phyloP scores from a whole-genome alignment of 495 filamentous ascomycete genomes.

The Platismatia glauca region DNA sequence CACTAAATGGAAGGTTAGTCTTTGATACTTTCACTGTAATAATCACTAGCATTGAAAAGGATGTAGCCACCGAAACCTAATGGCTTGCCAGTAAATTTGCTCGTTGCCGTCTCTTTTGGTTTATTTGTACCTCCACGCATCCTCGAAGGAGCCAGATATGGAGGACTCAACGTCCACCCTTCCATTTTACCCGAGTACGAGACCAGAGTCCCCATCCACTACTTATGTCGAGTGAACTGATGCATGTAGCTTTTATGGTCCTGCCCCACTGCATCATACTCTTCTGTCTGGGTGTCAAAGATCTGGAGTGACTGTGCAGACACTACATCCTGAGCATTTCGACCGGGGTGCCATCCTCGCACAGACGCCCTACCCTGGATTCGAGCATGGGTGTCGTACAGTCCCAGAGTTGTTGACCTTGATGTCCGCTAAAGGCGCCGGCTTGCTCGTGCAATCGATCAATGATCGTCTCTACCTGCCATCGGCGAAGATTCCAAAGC shows the following conservation, averaged over 20 bases:
- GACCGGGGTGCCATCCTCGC: conserved; percentile 68
- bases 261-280: conserved; percentile 73
- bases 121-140: conserved; percentile 75
- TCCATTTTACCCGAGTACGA: conserved; percentile 80
- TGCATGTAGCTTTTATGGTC: conserved; percentile 53
- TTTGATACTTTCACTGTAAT: not conserved
- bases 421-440: conserved; percentile 42
- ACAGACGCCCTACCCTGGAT: conserved; percentile 50
- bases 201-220: not conserved
- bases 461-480: conserved; percentile 49
- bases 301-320: conserved; percentile 77
- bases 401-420: conserved; percentile 35
- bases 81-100: conserved; percentile 59
- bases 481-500: not conserved
- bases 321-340: conserved; percentile 62
- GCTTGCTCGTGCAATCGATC: conserved; percentile 54
- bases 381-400: conserved; percentile 39
- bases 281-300: conserved; percentile 47
- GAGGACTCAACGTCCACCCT: conserved; percentile 89
- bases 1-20: conserved; percentile 62
- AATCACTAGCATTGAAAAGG: conserved; percentile 6
- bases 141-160: conserved; percentile 59
- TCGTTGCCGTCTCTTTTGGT: conserved; percentile 94
- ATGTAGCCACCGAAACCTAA: conserved; percentile 47
- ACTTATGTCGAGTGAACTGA: not conserved